Percentiles rank a stretch among this genome's conserved stretches.
Conservation (phyloP, 805 yeast genomes). For the Blastobotrys chiropterorum region DNA sequence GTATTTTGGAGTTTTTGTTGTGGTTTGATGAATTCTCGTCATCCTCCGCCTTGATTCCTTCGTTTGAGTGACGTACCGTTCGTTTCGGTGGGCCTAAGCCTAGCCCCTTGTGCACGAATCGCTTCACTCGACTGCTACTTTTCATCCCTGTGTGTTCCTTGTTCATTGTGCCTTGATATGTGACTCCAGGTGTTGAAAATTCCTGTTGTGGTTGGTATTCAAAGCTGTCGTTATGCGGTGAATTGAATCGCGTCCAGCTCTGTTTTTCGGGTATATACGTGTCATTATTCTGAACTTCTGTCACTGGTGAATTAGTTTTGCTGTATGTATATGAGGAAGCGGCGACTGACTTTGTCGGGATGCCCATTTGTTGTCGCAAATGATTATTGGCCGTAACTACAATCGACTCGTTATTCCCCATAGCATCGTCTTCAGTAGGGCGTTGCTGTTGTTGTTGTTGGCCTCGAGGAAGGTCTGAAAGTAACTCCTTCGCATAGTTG, state of each 20-base stretch:
- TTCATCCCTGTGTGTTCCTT: background rate
- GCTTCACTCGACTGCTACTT: slow-evolving; percentile 8
- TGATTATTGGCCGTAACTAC: background rate
- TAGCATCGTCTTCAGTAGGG: background rate
- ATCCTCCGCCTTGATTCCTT: background rate
- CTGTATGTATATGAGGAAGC: background rate
- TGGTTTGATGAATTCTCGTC: background rate
- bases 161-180: slow-evolving; percentile 1
- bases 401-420: background rate
- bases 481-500: slow-evolving; percentile 49
- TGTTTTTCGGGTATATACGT: background rate
- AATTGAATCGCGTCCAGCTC: background rate
- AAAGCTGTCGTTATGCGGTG: background rate
- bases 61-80: slow-evolving; percentile 2
- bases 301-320: background rate
- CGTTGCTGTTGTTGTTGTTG: background rate
- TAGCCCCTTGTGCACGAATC: slow-evolving; percentile 9
- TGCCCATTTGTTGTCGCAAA: background rate
- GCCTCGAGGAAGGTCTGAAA: slow-evolving; percentile 26
- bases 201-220: background rate
- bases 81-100: slow-evolving; percentile 11
- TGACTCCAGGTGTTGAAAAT: slow-evolving; percentile 6
- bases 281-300: background rate
- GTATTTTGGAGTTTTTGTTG: slow-evolving; percentile 1
- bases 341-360: background rate